Conservation (phyloP, 2,329 filamentous ascomycete genomes). For the Herpotrichia juniperi region DNA sequence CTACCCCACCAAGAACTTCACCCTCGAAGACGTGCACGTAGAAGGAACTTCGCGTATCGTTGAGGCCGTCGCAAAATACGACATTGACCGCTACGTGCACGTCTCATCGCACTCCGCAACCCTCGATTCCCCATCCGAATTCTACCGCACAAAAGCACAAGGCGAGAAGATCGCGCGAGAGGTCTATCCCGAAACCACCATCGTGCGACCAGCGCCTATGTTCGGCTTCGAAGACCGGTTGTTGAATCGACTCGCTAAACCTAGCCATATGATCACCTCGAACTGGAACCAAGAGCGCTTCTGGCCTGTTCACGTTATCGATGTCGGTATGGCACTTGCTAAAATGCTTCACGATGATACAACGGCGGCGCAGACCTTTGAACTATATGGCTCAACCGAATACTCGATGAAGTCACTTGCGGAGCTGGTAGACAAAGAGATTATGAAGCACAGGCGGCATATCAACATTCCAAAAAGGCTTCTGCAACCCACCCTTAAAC, state of each 20-base stretch:
- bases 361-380: conserved; percentile 88
- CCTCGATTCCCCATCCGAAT: conserved; percentile 80
- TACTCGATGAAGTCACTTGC: conserved; percentile 90
- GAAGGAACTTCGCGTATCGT: conserved; percentile 91
- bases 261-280: conserved; percentile 82
- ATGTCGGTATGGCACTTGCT: conserved; percentile 88
- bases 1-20: conserved; percentile 99
- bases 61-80: conserved; percentile 95
- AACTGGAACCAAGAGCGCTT: conserved; percentile 94
- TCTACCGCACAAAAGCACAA: conserved; percentile 88
- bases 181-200: conserved; percentile 96
- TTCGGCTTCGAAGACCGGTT: conserved; percentile 96
- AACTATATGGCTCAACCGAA: conserved; percentile 91
- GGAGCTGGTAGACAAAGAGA: conserved; percentile 87
- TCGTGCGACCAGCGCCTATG: conserved; percentile 90
- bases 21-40: conserved; percentile 88
- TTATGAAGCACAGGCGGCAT: conserved; percentile 85
- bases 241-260: conserved; percentile 80
- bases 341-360: conserved; percentile 88
- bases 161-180: conserved; percentile 83
- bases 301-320: conserved; percentile 90
- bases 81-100: conserved; percentile 95
- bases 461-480: conserved; percentile 86
- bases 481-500: conserved; percentile 73
- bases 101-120: conserved; percentile 93